Evolutionary conservation across 805 yeast species (phyloP).

Genomic region (Lipomyces kockii): DNA sequence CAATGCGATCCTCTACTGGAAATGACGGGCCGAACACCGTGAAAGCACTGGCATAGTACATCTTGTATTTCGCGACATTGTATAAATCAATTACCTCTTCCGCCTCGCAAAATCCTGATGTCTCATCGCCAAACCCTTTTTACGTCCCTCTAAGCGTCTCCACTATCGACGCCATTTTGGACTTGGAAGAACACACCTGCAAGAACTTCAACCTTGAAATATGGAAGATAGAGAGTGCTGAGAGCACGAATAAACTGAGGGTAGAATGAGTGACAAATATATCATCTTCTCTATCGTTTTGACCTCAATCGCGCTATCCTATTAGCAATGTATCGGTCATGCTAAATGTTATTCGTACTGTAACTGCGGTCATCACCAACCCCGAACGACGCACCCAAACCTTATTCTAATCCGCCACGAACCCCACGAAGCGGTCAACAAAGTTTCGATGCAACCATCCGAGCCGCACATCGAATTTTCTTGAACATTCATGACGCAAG

Average conservation of each 20-base stretch:
- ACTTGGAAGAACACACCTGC: background rate
- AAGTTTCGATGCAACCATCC: background rate
- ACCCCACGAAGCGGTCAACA: background rate
- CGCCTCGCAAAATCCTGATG: constrained; percentile 6
- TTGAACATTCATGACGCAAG: background rate
- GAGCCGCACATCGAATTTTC: background rate
- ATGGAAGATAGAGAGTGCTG: constrained; percentile 15
- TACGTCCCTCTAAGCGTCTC: background rate
- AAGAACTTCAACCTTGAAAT: constrained; percentile 2
- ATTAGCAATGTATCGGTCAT: too few species aligned
- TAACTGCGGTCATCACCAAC: too few species aligned
- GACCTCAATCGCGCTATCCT: too few species aligned
- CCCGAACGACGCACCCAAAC: background rate
- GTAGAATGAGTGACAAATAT: background rate
- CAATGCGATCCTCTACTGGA: constrained; percentile 23
- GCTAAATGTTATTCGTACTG: too few species aligned
- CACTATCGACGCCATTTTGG: constrained; percentile 5
- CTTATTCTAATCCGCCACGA: background rate
- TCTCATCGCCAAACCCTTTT: constrained; percentile 11
- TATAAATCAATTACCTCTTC: constrained; percentile 17
- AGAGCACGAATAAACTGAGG: constrained; percentile 2
- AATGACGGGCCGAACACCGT: constrained; percentile 31
- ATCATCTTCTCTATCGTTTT: background rate
- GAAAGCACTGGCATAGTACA: constrained; percentile 17
- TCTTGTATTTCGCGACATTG: constrained; percentile 6